These are phyloP conservation scores for Acanthamoeba royreba DNA, from an alignment of 208 protist genomes.

Conservation along the genomic window DNA sequence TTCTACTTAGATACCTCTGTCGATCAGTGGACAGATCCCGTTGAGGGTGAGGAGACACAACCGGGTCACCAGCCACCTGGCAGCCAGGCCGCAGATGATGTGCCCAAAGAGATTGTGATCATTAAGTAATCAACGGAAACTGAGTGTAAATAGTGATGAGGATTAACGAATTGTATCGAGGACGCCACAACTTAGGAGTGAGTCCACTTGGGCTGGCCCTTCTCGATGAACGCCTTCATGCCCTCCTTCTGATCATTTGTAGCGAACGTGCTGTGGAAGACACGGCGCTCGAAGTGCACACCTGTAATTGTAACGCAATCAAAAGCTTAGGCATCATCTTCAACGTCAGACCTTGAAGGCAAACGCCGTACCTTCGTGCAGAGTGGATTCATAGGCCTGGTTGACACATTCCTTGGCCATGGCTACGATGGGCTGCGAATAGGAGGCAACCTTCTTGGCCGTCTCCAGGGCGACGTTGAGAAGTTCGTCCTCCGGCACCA, in stretches of 20 bases:
- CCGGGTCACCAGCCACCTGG: neutral
- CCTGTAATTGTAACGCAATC: conserved; percentile 57
- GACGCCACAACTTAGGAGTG: neutral
- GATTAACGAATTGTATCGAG: neutral
- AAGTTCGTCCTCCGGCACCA: conserved; percentile 76
- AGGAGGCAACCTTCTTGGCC: conserved; percentile 75
- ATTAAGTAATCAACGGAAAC: neutral
- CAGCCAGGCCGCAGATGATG: neutral
- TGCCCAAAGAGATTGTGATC: neutral
- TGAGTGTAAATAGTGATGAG: neutral
- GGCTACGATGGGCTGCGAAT: conserved; percentile 65
- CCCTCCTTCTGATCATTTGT: conserved; percentile 84
- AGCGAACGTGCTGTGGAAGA: conserved; percentile 84
- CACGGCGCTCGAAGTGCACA: conserved; percentile 74
- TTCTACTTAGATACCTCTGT: neutral
- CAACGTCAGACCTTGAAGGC: neutral
- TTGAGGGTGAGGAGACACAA: neutral
- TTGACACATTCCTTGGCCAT: conserved; percentile 77
- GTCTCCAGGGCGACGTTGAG: conserved; percentile 67
- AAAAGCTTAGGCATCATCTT: neutral
- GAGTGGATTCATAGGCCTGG: conserved; percentile 65
- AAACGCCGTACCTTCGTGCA: conserved; percentile 43
- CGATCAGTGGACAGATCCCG: conserved; percentile 14
- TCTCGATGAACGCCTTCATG: conserved; percentile 84
- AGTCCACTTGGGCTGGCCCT: conserved; percentile 53